Evolutionary conservation across 148 eudicot genomes (phyloP).

Genomic region (Salicornia ramosissima): DNA sequence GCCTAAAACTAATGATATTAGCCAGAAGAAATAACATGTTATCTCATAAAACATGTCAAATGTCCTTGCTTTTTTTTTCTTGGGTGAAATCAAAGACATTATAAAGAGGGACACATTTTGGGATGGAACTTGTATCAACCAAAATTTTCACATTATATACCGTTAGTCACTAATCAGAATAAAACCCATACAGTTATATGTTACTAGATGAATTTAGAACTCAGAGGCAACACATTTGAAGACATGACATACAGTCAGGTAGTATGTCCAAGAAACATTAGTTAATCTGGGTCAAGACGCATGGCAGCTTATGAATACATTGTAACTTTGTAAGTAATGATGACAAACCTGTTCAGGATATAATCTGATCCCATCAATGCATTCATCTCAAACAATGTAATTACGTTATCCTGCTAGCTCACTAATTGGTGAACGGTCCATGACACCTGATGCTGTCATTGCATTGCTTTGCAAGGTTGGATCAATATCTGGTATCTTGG

Average conservation of each 20-base stretch:
- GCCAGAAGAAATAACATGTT: neutral
- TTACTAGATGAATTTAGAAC: neutral
- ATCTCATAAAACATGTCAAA: neutral
- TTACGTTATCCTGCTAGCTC: conserved; percentile 69
- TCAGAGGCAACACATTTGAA: neutral
- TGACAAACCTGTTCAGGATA: conserved; percentile 13
- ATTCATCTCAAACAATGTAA: conserved; percentile 1
- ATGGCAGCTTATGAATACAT: neutral
- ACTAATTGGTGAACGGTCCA: conserved; percentile 98
- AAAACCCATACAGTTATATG: neutral
- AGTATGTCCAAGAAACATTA: conserved; percentile 1
- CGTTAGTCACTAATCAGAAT: neutral
- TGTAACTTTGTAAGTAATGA: neutral
- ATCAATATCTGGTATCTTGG: conserved; percentile 86
- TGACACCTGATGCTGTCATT: conserved; percentile 63
- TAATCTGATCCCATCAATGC: neutral
- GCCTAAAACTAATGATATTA: too few relatives aligned
- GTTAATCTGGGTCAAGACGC: neutral
- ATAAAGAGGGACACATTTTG: neutral
- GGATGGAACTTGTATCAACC: neutral
- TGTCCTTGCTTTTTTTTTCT: too few relatives aligned
- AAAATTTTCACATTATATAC: neutral
- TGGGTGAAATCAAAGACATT: neutral
- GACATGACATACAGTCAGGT: neutral
- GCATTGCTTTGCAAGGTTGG: conserved; percentile 75